These are phyloP conservation scores for Graphiopsis chlorocephala DNA, from an alignment of 2,329 filamentous ascomycete species.

Conservation along the genomic window DNA sequence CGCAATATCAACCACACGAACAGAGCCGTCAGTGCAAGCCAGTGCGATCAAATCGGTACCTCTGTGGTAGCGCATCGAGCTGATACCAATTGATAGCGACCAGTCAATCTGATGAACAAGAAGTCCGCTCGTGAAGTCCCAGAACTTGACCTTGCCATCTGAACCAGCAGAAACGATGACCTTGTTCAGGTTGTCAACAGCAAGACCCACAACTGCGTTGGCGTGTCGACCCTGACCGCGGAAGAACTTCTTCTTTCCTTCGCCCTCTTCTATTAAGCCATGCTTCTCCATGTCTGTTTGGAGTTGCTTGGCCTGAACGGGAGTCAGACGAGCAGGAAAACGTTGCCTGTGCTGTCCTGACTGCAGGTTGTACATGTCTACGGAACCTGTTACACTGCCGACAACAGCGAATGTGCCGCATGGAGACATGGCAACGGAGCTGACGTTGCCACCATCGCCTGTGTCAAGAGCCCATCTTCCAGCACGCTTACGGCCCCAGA, in stretches of 20 bases:
- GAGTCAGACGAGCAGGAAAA: constrained; percentile 77
- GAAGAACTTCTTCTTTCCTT: constrained; percentile 40
- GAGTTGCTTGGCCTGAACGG: constrained; percentile 72
- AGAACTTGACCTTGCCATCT: constrained; percentile 95
- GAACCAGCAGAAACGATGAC: constrained; percentile 80
- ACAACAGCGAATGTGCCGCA: constrained; percentile 93
- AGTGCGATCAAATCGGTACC: constrained; percentile 83
- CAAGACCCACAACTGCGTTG: constrained; percentile 77
- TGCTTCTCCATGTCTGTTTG: constrained; percentile 54
- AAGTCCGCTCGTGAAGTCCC: constrained; percentile 85
- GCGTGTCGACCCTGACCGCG: constrained; percentile 69
- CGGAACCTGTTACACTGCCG: constrained; percentile 75
- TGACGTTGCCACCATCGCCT: constrained; percentile 75
- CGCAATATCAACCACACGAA: constrained; percentile 85
- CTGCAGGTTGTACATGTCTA: constrained; percentile 97
- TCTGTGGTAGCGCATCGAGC: constrained; percentile 74
- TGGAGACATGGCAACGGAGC: constrained; percentile 79
- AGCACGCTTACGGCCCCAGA: constrained; percentile 91
- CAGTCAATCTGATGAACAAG: constrained; percentile 80
- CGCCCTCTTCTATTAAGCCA: constrained; percentile 41
- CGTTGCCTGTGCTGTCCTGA: constrained; percentile 84
- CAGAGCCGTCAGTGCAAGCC: constrained; percentile 81
- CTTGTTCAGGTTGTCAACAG: constrained; percentile 86
- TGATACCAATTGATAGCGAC: constrained; percentile 73
- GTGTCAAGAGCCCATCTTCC: constrained; percentile 92